Base-by-base conservation (phyloP, 2,329 filamentous ascomycete genomes). In the Trichoderma sp. region DNA sequence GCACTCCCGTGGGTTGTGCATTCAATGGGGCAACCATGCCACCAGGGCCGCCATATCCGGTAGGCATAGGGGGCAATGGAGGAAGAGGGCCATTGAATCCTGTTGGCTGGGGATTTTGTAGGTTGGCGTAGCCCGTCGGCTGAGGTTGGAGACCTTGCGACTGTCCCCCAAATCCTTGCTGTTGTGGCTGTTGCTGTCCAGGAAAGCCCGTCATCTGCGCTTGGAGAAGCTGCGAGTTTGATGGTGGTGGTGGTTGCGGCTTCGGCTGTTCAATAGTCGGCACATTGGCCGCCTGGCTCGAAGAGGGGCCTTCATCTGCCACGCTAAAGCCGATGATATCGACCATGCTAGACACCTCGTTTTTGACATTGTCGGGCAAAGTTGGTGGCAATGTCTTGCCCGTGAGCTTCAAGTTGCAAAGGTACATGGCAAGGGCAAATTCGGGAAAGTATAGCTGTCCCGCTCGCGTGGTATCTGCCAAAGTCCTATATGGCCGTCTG, bases 271-370 rank as follows among this genome's bases (percentile, higher is more conserved):
- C 90, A 75, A 91, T 89, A 79, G 91, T 93, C 1, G 94, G 92
- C 18, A 91, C 91, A 83, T 94, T 95, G 76, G 87, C 90, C 72
- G 87, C 87, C 4, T 85, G 80, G 33, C 87, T 85, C n/a, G 89
- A 84, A 24, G 89, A 85, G 56, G 82, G 81, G 6, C 85, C 87
- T 33, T 96, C 93, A 78, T 99, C 97, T 0, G 91, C 91, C 29
- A 98, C 90, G 79, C 93, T 95, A 83, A 99, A 99, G 76, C 95
- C 98, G 82, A 99, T 99, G 75, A 99, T 99, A 82, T 99, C 97
- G 56, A 99, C 97, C 95, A 99, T 98, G 85, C 97, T 98, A 4
- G 96, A 98, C 21, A 99, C 97, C 84, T 99, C 97, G 81, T 99
- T 99, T 86, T 92, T 93, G 78, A 99, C 92, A 76, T 91, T 93